Conservation (phyloP, 2,329 filamentous ascomycete species). For the Aureobasidium sp. region DNA sequence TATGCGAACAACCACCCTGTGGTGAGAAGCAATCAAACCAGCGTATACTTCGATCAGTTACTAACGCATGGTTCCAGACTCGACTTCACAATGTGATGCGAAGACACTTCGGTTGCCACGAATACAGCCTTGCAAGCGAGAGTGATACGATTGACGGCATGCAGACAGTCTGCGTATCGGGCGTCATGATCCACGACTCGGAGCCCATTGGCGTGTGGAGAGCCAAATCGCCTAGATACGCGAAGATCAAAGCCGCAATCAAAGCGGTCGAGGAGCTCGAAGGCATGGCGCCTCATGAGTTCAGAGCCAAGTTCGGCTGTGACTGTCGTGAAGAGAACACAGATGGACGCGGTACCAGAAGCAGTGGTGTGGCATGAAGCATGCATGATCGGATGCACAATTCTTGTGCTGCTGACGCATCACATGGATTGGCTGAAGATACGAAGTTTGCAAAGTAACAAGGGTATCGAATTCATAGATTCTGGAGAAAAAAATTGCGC, state of each 20-base stretch:
- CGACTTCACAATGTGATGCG: conserved; percentile 59
- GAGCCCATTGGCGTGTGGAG: conserved; percentile 54
- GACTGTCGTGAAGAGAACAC: conserved; percentile 42
- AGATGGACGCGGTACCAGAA: background rate
- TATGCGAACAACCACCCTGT: conserved; percentile 84
- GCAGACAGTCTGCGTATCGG: conserved; percentile 53
- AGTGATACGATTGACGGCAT: conserved; percentile 44
- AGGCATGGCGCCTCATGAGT: conserved; percentile 50
- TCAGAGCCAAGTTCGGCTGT: conserved; percentile 55
- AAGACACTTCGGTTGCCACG: conserved; percentile 57
- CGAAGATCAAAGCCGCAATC: conserved; percentile 61
- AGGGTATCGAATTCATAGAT: no score
- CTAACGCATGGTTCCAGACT: conserved; percentile 39
- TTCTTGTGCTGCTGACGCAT: no score
- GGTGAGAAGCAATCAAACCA: conserved; percentile 23
- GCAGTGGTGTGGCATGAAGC: no score
- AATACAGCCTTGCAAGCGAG: conserved; percentile 52
- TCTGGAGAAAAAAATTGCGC: background rate
- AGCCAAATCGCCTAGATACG: conserved; percentile 58
- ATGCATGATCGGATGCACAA: no score
- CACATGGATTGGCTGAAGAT: no score
- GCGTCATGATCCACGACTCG: conserved; percentile 66
- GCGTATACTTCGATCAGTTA: background rate
- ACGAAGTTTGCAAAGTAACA: no score
- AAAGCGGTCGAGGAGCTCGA: conserved; percentile 48